phyloP scores from a whole-genome alignment of 441 rosid genomes.

The Corymbia citriodora region DNA sequence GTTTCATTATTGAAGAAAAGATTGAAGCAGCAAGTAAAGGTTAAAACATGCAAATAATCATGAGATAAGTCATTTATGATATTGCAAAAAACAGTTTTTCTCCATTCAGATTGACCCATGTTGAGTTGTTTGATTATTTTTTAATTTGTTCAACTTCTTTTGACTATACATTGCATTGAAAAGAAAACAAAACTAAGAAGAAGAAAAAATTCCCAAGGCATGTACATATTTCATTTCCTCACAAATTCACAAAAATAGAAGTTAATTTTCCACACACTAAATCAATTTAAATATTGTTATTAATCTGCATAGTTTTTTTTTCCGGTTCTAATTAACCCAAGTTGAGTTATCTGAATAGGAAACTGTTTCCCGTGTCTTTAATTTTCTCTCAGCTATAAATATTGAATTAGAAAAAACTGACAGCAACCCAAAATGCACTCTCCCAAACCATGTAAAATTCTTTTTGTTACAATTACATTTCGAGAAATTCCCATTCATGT shows the following conservation, averaged over 20 bases:
- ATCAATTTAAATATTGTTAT: background rate
- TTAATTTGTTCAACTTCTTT: background rate
- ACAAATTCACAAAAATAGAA: background rate
- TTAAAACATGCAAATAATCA: background rate
- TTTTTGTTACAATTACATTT: background rate
- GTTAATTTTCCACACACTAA: background rate
- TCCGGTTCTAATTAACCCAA: background rate
- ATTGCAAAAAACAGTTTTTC: background rate
- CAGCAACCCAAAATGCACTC: background rate
- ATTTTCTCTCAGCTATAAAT: background rate
- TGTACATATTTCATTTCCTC: background rate
- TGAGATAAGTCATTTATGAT: background rate
- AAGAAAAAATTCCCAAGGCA: background rate
- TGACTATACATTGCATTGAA: background rate
- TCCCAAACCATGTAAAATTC: background rate
- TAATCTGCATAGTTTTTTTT: background rate
- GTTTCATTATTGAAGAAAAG: background rate
- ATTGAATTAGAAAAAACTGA: background rate
- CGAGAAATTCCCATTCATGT: background rate
- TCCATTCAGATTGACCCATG: background rate
- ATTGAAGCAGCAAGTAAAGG: background rate
- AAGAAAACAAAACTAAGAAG: background rate
- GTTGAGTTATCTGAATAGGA: background rate
- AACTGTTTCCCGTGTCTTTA: background rate
- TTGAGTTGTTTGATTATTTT: background rate